phyloP scores from a whole-genome alignment of 208 protist genomes.

The Trypanosoma scelopori region DNA sequence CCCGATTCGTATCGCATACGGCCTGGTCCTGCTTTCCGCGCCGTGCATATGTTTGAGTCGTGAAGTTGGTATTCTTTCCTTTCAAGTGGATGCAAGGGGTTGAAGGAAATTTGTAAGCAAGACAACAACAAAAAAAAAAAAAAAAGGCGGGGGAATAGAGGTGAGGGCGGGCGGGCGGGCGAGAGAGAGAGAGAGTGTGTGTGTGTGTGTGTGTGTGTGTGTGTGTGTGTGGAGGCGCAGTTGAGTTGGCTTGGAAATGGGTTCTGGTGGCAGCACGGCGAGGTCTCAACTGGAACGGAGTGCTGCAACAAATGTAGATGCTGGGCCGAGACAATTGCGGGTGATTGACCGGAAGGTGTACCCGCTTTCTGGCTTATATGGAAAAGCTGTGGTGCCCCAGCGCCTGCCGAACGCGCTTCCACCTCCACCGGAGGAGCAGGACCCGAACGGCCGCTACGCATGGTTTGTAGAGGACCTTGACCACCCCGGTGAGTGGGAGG shows the following conservation, averaged over 20 bases:
- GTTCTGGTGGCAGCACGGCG: constrained; percentile 41
- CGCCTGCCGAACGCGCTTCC: constrained; percentile 5
- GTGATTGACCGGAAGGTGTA: neutral
- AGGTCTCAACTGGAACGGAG: neutral
- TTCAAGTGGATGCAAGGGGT: too few species aligned
- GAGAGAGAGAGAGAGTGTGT: constrained; percentile 1
- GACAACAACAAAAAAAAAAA: too few species aligned
- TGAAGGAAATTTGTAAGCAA: too few species aligned
- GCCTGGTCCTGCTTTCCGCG: too few species aligned
- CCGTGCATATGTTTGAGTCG: too few species aligned
- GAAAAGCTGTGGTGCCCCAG: neutral
- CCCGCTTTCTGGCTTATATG: neutral
- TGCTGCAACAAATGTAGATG: neutral
- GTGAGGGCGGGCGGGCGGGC: neutral
- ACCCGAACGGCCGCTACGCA: constrained; percentile 24
- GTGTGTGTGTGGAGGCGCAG: neutral
- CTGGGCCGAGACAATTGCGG: neutral
- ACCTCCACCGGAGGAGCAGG: constrained; percentile 12
- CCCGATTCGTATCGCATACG: too few species aligned
- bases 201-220: neutral
- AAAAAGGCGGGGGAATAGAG: too few species aligned
- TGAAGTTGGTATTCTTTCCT: too few species aligned
- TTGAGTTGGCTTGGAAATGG: constrained; percentile 29
- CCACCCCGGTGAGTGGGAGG: constrained; percentile 53
- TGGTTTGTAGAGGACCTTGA: constrained; percentile 77